A percentile compares a stretch with the other conserved stretches of the same genome.
Conservation (phyloP, 2,329 filamentous ascomycete species). For the Lomentospora prolificans region DNA sequence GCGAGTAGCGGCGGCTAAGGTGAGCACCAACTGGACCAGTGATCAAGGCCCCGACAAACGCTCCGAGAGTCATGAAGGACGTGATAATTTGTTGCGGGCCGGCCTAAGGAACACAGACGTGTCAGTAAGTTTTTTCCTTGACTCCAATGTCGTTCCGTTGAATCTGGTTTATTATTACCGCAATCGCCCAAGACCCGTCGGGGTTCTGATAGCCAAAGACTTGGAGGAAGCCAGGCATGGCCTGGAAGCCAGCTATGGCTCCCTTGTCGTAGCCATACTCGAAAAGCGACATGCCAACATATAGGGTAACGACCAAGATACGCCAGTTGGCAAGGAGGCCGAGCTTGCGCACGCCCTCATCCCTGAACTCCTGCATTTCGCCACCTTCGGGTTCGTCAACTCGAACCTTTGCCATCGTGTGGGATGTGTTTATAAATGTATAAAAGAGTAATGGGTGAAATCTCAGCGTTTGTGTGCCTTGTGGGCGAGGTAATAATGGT, state of each 20-base stretch:
- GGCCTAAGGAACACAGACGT: not conserved
- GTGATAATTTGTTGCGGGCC: conserved; percentile 2
- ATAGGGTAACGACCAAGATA: not conserved
- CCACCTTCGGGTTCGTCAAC: not conserved
- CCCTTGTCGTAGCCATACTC: conserved; percentile 7
- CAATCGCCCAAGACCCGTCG: not conserved
- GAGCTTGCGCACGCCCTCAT: not conserved
- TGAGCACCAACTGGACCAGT: conserved; percentile 1
- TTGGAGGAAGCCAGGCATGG: not conserved
- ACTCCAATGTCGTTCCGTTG: not conserved
- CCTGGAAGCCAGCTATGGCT: conserved; percentile 7
- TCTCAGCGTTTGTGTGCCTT: no score
- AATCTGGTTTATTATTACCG: no score
- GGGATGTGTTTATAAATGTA: not conserved
- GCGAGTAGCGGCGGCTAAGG: conserved; percentile 2
- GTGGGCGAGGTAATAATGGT: no score
- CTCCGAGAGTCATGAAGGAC: conserved; percentile 4
- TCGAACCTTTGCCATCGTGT: not conserved
- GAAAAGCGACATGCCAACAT: conserved; percentile 4
- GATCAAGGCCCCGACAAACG: not conserved
- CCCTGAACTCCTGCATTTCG: not conserved
- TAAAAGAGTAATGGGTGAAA: no score
- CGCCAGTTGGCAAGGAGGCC: conserved; percentile 4
- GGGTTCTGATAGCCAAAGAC: conserved; percentile 2
- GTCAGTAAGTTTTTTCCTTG: not conserved